Evolutionary conservation across 225 moss, liverwort and hornwort species (phyloP), one percentile per base, ranked within the genome.

Genomic region (Takakia lepidozioides): DNA sequence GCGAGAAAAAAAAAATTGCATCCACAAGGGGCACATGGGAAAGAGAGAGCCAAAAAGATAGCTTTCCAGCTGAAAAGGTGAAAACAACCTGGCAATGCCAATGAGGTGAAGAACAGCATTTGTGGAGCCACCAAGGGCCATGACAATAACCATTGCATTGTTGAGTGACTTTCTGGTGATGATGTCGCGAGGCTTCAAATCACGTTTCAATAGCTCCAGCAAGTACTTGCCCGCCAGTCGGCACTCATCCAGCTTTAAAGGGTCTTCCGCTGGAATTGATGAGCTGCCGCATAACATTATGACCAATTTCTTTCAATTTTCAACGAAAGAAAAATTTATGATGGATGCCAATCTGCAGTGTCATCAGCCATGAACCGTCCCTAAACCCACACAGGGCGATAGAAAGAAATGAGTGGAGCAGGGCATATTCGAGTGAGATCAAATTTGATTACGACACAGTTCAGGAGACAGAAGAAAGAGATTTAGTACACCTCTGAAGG

Each of bases 41-140:
- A n/a, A n/a, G n/a, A n/a, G n/a, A n/a, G n/a, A n/a, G n/a, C n/a
- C n/a, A n/a, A n/a, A n/a, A n/a, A n/a, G n/a, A n/a, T n/a, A n/a
- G n/a, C n/a, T n/a, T n/a, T n/a, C n/a, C n/a, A n/a, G n/a, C n/a
- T n/a, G n/a, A n/a, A n/a, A n/a, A n/a, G n/a, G n/a, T n/a, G n/a
- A n/a, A n/a, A n/a, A n/a, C n/a, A n/a, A 76, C 61, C 89, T 69
- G 1, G 86, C 93, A 62, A 93, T 93, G 5, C 89, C 93, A 47
- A 93, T 86, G 1, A 93, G 76, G 38, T 93, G 93, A 9, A 93
- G 63, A 5, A 93, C 93, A 2, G 93, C 93, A 60, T 93, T 93
- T 1, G 89, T 93, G 11, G 93, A 93, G 30, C 93, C 93, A 39
- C 93, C 93, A 19, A 93, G 84, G 13, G 89, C 93, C 69, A 86